Evolutionary conservation across 352 stramenopile species (phyloP), one percentile per base, ranked within the genome.

Genomic region (Phytophthora pinifolia): DNA sequence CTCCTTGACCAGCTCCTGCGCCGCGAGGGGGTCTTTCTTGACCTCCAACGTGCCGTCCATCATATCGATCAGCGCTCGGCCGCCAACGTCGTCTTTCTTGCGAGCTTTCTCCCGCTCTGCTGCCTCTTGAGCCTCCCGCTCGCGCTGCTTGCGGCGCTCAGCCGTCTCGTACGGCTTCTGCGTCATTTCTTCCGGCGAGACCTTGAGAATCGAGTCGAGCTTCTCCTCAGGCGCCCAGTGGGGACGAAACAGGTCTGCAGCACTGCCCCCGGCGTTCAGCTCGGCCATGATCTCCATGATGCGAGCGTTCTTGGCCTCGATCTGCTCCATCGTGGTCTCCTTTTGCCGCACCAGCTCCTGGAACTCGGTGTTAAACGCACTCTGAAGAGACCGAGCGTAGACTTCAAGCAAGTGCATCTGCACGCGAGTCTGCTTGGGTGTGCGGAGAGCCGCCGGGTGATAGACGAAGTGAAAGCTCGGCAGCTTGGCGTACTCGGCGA

Each of bases 11-110:
- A 83, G 52, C 25, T 74, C 76, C 25, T 89, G 71, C 0, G 72
- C 72, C 4, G 80, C 77, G 1, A 86, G 55, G 8, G 68, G 73
- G 17, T 97, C 88, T 47, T 94, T 96, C 52, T 93, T 95, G 2
- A 80, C 76, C 51, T 98, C 91, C 9, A 98, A 70, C 27, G 92
- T 98, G 20, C 92, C 92, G 62, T 96, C 72, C 92, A 98, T 98
- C 92, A 98, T 98, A 48, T 97, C 90, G 0, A 78, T 52, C 4
- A 97, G 62, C 6, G 86, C 89, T 2, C 89, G 86, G 0, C 76
- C 77, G 0, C 78, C 73, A 4, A 90, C 81, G 53, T 97, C 84
- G 61, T 97, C 89, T 33, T 92, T 88, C 27, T 92, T 76, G 1
- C 76, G 85, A 36, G 48, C 37, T 36, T 66, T 70, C 20, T 70